A percentile compares a stretch with the other conserved stretches of the same genome.
Conservation (phyloP, 371 early-diverging fungal genomes). For the Entomophthora muscae region DNA sequence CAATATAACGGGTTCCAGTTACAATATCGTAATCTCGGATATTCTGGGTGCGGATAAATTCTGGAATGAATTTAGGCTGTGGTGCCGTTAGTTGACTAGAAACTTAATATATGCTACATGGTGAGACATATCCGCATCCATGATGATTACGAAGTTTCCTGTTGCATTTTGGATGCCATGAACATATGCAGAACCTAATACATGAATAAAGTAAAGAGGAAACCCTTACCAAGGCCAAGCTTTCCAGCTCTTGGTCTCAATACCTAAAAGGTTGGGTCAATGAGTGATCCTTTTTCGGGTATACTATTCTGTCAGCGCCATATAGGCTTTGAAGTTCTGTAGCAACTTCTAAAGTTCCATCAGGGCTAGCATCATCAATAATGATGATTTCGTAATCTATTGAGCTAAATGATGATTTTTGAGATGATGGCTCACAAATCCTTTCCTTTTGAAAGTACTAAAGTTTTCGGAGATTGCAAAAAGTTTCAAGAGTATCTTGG, state of each 20-base stretch:
- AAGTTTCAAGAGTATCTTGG: too few species aligned
- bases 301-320: slow-evolving; percentile 75
- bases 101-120: slow-evolving; percentile 39
- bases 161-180: slow-evolving; percentile 88
- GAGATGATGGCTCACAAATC: too few species aligned
- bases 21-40: slow-evolving; percentile 81
- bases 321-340: slow-evolving; percentile 68
- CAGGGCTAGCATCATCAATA: slow-evolving; percentile 97
- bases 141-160: slow-evolving; percentile 88
- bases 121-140: slow-evolving; percentile 99
- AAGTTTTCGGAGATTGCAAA: too few species aligned
- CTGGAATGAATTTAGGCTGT: slow-evolving; percentile 92
- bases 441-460: too few species aligned
- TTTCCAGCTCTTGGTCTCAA: slow-evolving; percentile 88
- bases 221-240: slow-evolving; percentile 59
- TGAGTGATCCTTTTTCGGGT: slow-evolving; percentile 8
- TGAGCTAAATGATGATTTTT: too few species aligned
- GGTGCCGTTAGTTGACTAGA: too few species aligned
- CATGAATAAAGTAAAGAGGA: neutral
- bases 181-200: slow-evolving; percentile 86
- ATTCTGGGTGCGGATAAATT: slow-evolving; percentile 77
- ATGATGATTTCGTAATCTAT: slow-evolving; percentile 93
- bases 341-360: slow-evolving; percentile 91
- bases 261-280: slow-evolving; percentile 21
- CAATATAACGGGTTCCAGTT: slow-evolving; percentile 84